Percentiles rank a stretch among this genome's conserved stretches.
phyloP scores from a whole-genome alignment of 768 basidiomycete species.

The Naganishia antarctica region DNA sequence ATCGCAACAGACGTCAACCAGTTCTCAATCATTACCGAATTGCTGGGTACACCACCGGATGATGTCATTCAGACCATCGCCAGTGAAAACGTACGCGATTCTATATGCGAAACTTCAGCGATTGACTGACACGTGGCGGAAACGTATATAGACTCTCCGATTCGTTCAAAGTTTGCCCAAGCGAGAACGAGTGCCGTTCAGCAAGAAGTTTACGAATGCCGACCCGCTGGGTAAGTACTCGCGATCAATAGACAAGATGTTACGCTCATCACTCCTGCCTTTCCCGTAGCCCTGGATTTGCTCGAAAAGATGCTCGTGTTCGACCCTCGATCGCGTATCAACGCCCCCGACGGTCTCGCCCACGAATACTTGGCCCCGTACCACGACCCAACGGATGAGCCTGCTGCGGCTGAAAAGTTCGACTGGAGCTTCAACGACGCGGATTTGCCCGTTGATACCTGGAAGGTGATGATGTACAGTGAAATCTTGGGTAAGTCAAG shows the following conservation, averaged over 20 bases:
- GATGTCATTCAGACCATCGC: conserved; percentile 99
- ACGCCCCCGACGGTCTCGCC: conserved; percentile 77
- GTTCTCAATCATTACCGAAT: conserved; percentile 98
- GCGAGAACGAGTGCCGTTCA: conserved; percentile 89
- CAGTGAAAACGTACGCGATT: conserved; percentile 77
- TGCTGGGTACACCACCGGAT: conserved; percentile 96
- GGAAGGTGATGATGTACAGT: conserved; percentile 99
- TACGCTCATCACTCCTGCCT: conserved; percentile 17
- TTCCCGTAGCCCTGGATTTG: conserved; percentile 71
- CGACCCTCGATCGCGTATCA: conserved; percentile 94
- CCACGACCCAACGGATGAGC: conserved; percentile 97
- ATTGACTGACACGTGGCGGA: not conserved
- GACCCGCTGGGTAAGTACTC: conserved; percentile 71
- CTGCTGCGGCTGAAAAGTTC: conserved; percentile 84
- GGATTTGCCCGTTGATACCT: conserved; percentile 94
- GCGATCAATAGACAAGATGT: no score
- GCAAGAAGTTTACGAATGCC: conserved; percentile 79
- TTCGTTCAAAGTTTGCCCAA: conserved; percentile 98
- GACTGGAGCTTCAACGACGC: conserved; percentile 99
- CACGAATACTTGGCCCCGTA: conserved; percentile 96
- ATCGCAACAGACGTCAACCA: conserved; percentile 81
- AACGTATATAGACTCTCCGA: conserved; percentile 71
- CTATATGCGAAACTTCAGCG: conserved; percentile 4
- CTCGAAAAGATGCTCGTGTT: conserved; percentile 99
- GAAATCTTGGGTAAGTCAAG: conserved; percentile 80